Evolutionary conservation across 768 basidiomycete species (phyloP).

Genomic region (Postia placenta): DNA sequence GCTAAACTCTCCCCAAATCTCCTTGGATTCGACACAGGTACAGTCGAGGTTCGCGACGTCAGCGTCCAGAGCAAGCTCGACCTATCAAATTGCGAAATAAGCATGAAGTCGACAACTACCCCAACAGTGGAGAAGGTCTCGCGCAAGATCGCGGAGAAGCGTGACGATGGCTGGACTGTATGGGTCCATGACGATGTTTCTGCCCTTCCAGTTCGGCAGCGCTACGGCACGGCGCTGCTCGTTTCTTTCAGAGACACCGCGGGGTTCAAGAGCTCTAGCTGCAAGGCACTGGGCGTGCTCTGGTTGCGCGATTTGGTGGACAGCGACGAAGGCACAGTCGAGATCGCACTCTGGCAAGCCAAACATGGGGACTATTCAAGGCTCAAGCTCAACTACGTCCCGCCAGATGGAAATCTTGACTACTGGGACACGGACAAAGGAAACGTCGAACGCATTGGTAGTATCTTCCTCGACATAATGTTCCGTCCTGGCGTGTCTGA

Average conservation of each 20-base stretch:
- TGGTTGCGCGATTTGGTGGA: constrained; percentile 54
- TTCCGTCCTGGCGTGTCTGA: constrained; percentile 25
- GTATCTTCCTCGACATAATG: constrained; percentile 17
- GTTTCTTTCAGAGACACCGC: constrained; percentile 38
- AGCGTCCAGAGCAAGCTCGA: constrained; percentile 25
- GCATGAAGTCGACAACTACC: constrained; percentile 36
- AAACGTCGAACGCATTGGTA: constrained; percentile 21
- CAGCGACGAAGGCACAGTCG: constrained; percentile 38
- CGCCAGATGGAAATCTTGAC: constrained; percentile 22
- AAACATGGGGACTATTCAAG: constrained; percentile 23
- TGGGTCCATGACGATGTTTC: constrained; percentile 30
- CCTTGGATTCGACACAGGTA: constrained; percentile 66
- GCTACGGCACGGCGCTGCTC: constrained; percentile 40
- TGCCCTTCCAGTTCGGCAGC: constrained; percentile 40
- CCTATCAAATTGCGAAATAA: constrained; percentile 33
- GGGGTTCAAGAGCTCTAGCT: constrained; percentile 21
- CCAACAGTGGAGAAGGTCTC: constrained; percentile 35
- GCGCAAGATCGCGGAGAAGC: constrained; percentile 28
- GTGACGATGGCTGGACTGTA: constrained; percentile 25
- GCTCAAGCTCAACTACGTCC: constrained; percentile 27
- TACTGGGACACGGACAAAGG: constrained; percentile 23
- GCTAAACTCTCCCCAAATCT: constrained; percentile 50
- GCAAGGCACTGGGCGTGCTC: constrained; percentile 36
- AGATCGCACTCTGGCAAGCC: constrained; percentile 34
- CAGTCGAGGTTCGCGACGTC: constrained; percentile 44